Evolutionary conservation across 1,139 yeast species (phyloP).

Genomic region (Geotrichum restrictum): DNA sequence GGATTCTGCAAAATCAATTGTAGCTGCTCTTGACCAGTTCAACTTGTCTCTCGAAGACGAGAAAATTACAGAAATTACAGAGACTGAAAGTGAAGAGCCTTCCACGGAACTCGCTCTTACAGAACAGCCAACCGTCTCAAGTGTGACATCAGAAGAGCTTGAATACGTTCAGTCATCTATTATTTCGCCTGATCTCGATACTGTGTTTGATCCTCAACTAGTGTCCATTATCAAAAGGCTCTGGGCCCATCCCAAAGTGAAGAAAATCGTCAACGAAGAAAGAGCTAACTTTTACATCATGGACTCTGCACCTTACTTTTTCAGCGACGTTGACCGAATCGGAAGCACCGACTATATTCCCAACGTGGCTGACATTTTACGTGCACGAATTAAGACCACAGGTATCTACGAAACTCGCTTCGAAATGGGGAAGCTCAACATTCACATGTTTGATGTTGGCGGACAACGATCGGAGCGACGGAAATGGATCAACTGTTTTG

Average conservation of each 20-base stretch:
- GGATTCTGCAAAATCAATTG: slow-evolving; percentile 59
- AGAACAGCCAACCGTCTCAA: background rate
- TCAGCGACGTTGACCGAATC: slow-evolving; percentile 64
- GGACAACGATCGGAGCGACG: slow-evolving; percentile 92
- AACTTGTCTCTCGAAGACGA: slow-evolving; percentile 15
- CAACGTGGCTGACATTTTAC: slow-evolving; percentile 66
- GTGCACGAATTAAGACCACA: slow-evolving; percentile 88
- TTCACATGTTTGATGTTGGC: slow-evolving; percentile 89
- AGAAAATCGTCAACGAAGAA: slow-evolving; percentile 52
- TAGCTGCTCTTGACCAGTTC: slow-evolving; percentile 48
- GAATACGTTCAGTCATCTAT: slow-evolving; percentile 28
- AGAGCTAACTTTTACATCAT: slow-evolving; percentile 76
- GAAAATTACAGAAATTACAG: background rate
- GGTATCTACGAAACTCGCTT: slow-evolving; percentile 84
- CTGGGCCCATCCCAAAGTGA: slow-evolving; percentile 60
- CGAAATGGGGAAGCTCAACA: slow-evolving; percentile 68
- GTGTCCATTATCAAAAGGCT: slow-evolving; percentile 37
- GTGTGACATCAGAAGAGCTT: slow-evolving; percentile 26
- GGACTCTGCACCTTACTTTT: slow-evolving; percentile 83
- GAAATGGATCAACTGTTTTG: slow-evolving; percentile 94
- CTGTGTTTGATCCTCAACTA: slow-evolving; percentile 32
- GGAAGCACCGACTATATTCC: slow-evolving; percentile 63
- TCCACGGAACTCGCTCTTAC: background rate
- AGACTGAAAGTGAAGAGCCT: background rate
- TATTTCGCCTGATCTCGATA: slow-evolving; percentile 35